phyloP scores from a whole-genome alignment of 257 asterid genomes.

The Fraxinus anomala region DNA sequence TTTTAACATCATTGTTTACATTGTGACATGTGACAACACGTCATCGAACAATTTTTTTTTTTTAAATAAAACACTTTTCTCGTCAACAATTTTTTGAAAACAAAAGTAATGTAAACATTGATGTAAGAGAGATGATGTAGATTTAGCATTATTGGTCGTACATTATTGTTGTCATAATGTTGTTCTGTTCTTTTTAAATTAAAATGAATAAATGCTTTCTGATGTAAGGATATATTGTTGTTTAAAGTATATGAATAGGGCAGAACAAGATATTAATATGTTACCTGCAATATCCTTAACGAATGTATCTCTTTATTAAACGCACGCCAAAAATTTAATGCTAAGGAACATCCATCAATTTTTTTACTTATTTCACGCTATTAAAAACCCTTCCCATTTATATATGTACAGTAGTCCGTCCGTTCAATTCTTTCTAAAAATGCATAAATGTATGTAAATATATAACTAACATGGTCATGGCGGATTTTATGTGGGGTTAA shows the following conservation, averaged over 20 bases:
- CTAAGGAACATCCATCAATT: neutral
- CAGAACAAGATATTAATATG: neutral
- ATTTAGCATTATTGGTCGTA: neutral
- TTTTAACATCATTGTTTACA: no score
- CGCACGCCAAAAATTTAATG: neutral
- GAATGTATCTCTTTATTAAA: neutral
- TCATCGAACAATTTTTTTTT: no score
- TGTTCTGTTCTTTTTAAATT: neutral
- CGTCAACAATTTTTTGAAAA: no score
- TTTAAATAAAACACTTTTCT: no score
- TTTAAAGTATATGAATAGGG: neutral
- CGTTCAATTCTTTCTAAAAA: neutral
- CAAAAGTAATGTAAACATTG: no score
- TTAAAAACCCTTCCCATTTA: no score
- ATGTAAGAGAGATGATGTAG: no score
- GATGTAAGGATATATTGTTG: neutral
- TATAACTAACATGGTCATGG: neutral
- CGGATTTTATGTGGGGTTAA: no score
- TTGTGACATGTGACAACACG: no score
- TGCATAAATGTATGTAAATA: no score
- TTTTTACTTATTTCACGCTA: neutral
- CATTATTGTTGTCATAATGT: neutral
- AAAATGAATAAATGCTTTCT: neutral
- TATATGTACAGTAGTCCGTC: no score
- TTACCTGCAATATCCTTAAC: neutral